A percentile compares a stretch with the other conserved stretches of the same genome.
phyloP scores from a whole-genome alignment of 257 asterid genomes.

The Solanum infundibuliforme region DNA sequence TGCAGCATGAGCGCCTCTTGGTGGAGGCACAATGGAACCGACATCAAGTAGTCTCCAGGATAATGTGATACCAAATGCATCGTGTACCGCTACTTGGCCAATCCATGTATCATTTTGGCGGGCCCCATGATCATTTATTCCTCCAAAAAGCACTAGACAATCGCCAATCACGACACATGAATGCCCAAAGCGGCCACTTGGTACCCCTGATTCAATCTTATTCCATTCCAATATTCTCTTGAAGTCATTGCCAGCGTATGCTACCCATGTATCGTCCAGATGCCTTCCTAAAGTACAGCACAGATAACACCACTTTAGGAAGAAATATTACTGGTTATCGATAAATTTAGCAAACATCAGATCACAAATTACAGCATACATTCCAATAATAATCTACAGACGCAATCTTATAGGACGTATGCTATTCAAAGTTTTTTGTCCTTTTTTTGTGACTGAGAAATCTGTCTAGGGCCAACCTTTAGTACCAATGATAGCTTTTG shows the following conservation, averaged over 20 bases:
- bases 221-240: constrained; percentile 51
- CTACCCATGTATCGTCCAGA: constrained; percentile 89
- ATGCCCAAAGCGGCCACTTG: constrained; percentile 86
- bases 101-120: constrained; percentile 78
- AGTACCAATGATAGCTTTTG: not conserved
- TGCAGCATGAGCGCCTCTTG: constrained; percentile 93
- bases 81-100: constrained; percentile 36
- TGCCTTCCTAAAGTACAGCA: constrained; percentile 53
- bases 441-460: not conserved
- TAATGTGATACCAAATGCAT: constrained; percentile 31
- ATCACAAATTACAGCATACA: not conserved
- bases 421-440: not conserved
- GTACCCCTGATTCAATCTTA: constrained; percentile 54
- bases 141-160: constrained; percentile 70
- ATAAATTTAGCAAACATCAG: not conserved
- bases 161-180: constrained; percentile 55
- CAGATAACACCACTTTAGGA: constrained; percentile 1
- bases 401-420: not conserved
- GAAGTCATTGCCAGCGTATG: constrained; percentile 37
- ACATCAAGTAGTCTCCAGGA: constrained; percentile 70
- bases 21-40: constrained; percentile 43
- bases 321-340: not conserved
- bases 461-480: not conserved
- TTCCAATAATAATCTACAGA: not conserved
- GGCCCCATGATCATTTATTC: constrained; percentile 67